These are phyloP conservation scores for Hordeum vulgare DNA, from an alignment of 176 grass and related monocot genomes.

Conservation along the genomic window MorexV3_pseudomolecules_assembly NC_058524.1:487242272-487242771, in stretches of 20 bases:
- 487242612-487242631: no score
- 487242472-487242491: neutral
- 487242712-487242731: no score
- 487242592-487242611: no score
- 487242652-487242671: no score
- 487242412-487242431: neutral
- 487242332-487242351: slow-evolving; percentile 11
- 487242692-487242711: no score
- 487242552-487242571: no score
- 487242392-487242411: neutral
- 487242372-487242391: neutral
- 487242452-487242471: neutral
- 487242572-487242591: neutral
- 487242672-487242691: no score
- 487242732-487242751: no score
- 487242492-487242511: slow-evolving; percentile 1
- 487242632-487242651: no score
- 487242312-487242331: slow-evolving; percentile 21
- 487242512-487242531: neutral
- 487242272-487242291: slow-evolving; percentile 90
- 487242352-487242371: neutral
- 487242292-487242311: slow-evolving; percentile 80
- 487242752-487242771: no score
- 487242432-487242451: neutral
- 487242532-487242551: neutral